Percentiles rank a stretch among this genome's conserved stretches.
phyloP scores from a whole-genome alignment of 208 protist genomes.

The Acanthamoeba castellanii region DNA sequence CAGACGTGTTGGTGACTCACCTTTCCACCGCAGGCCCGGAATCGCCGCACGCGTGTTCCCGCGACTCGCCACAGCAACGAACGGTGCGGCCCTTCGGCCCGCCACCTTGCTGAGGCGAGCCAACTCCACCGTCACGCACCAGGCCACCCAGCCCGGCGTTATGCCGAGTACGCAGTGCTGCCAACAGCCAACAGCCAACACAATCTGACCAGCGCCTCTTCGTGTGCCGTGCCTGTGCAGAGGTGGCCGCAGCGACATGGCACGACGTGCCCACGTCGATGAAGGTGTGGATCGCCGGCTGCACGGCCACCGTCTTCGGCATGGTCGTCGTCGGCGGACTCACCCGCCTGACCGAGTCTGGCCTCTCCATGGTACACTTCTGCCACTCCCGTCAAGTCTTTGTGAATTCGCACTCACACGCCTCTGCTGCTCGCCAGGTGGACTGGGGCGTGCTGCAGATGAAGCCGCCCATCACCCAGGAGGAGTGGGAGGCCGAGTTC shows the following conservation, averaged over 20 bases:
- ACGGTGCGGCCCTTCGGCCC: not conserved
- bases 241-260: not conserved
- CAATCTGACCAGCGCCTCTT: not conserved
- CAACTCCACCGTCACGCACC: conserved; percentile 13
- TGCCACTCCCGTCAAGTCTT: not conserved
- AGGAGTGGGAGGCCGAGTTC: conserved; percentile 97
- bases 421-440: not conserved
- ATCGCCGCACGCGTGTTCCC: not conserved
- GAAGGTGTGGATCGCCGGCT: conserved; percentile 93
- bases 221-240: not conserved
- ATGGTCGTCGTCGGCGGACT: conserved; percentile 96
- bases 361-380: conserved; percentile 93
- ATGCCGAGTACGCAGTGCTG: not conserved
- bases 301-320: conserved; percentile 91
- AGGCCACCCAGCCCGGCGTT: not conserved
- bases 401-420: not conserved
- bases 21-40: not conserved
- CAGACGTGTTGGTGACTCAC: too few relatives aligned
- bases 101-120: not conserved
- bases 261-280: conserved; percentile 88
- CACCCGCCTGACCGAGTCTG: conserved; percentile 95
- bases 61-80: not conserved
- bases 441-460: conserved; percentile 27
- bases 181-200: not conserved
- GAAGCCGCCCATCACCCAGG: not conserved